These are phyloP conservation scores for Xerocomellus dryophilus DNA, from an alignment of 768 basidiomycete genomes.

Conservation along the genomic window DNA sequence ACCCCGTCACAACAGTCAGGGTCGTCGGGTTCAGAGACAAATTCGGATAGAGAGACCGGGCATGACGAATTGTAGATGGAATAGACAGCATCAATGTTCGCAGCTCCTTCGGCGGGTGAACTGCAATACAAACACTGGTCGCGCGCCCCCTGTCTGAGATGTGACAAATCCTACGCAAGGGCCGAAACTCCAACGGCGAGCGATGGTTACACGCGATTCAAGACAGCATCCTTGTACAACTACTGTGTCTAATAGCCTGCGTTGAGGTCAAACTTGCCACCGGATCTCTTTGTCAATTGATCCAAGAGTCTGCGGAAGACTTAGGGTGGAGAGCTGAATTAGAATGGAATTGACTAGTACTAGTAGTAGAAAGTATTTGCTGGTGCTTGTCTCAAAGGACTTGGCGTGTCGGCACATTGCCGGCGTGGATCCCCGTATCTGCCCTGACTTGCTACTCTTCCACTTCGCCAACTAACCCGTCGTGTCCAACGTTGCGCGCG, in stretches of 20 bases:
- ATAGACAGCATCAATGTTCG: conserved; percentile 15
- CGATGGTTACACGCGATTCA: background rate
- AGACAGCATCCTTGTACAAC: background rate
- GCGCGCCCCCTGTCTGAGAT: too few species aligned
- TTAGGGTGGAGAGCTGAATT: background rate
- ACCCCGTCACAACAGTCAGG: conserved; percentile 23
- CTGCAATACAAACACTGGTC: too few species aligned
- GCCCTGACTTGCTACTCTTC: conserved; percentile 8
- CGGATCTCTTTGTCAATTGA: too few species aligned
- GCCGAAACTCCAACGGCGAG: background rate
- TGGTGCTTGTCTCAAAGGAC: conserved; percentile 17
- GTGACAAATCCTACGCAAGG: background rate
- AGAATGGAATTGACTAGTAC: background rate
- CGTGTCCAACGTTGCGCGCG: background rate
- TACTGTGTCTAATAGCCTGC: too few species aligned
- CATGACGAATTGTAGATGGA: conserved; percentile 32
- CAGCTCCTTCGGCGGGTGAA: background rate
- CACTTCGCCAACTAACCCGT: background rate
- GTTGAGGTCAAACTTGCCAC: background rate
- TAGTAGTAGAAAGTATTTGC: conserved; percentile 19
- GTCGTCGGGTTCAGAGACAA: conserved; percentile 19
- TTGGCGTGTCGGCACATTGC: background rate
- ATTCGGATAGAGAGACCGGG: conserved; percentile 17
- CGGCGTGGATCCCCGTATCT: conserved; percentile 34
- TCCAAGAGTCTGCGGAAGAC: background rate